Conservation (phyloP, 345 rosid genomes). For the Carallia brachiata region DNA sequence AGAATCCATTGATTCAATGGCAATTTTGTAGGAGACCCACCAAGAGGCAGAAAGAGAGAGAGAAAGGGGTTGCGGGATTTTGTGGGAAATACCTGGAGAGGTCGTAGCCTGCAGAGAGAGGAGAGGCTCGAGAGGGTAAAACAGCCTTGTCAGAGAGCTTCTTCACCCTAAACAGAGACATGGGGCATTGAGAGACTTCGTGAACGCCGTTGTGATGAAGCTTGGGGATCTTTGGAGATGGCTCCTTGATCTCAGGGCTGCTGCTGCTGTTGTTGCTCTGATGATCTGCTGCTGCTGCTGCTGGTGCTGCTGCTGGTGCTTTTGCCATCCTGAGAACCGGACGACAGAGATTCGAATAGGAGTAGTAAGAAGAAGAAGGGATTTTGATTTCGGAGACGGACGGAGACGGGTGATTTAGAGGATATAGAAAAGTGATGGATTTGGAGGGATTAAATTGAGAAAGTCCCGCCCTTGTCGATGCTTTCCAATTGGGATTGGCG, state of each 20-base stretch:
- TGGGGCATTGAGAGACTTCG: conserved; percentile 1
- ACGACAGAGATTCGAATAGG: neutral
- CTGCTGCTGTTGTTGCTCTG: neutral
- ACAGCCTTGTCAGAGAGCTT: conserved; percentile 67
- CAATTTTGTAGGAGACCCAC: neutral
- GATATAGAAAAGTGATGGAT: too few species aligned
- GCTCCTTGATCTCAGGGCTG: conserved; percentile 12
- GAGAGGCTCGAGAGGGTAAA: conserved; percentile 63
- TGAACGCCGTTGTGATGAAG: conserved; percentile 40
- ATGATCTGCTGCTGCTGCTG: neutral
- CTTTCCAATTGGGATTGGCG: conserved; percentile 6
- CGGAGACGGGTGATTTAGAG: too few species aligned
- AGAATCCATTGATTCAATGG: neutral
- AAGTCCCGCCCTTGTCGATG: neutral
- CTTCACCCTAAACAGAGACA: conserved; percentile 48
- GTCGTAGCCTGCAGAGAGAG: conserved; percentile 79
- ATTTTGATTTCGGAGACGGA: too few species aligned
- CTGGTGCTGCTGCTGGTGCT: neutral
- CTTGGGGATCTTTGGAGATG: conserved; percentile 40
- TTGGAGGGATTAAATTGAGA: neutral
- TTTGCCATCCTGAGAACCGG: neutral
- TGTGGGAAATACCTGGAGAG: conserved; percentile 49
- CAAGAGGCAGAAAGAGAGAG: neutral
- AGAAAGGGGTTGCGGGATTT: neutral
- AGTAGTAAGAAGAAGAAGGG: neutral